Percentiles rank a stretch among this genome's conserved stretches.
phyloP scores from a whole-genome alignment of 495 filamentous ascomycete genomes.

The Penicillium malachiteum region DNA sequence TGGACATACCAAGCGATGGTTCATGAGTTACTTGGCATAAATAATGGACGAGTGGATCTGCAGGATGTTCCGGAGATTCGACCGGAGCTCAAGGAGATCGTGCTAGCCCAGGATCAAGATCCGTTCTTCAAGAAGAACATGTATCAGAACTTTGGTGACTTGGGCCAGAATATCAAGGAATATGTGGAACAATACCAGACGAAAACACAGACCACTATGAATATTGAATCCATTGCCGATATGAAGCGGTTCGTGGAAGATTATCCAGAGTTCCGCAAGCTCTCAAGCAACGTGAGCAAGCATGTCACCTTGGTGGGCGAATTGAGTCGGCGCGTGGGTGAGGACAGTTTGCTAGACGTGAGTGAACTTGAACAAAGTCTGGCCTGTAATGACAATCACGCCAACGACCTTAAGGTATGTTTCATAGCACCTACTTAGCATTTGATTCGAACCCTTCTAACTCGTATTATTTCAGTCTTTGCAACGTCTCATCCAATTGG shows the following conservation, averaged over 20 bases:
- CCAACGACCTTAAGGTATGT: conserved; percentile 76
- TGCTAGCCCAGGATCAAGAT: conserved; percentile 94
- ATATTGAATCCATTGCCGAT: conserved; percentile 93
- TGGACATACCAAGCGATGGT: conserved; percentile 99
- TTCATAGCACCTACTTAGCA: not conserved
- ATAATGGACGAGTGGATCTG: conserved; percentile 88
- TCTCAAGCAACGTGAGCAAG: conserved; percentile 97
- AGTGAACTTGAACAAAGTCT: conserved; percentile 96
- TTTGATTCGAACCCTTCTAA: not conserved
- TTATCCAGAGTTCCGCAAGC: conserved; percentile 94
- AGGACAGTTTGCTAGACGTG: conserved; percentile 83
- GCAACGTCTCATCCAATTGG: conserved; percentile 77
- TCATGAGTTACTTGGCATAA: conserved; percentile 89
- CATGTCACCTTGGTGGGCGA: conserved; percentile 96
- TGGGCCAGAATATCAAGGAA: conserved; percentile 96
- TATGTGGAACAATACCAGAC: conserved; percentile 97
- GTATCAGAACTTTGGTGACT: conserved; percentile 97
- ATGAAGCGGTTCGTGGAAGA: conserved; percentile 99
- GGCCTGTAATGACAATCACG: conserved; percentile 94
- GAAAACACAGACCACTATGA: conserved; percentile 87
- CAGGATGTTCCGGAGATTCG: conserved; percentile 83
- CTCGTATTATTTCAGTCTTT: conserved; percentile 57
- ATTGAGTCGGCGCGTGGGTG: conserved; percentile 79
- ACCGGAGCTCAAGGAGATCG: conserved; percentile 91
- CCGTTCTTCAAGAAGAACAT: conserved; percentile 99